Evolutionary conservation across 1,284 basidiomycete species (phyloP).

Genomic region (Tilletia walkeri): DNA sequence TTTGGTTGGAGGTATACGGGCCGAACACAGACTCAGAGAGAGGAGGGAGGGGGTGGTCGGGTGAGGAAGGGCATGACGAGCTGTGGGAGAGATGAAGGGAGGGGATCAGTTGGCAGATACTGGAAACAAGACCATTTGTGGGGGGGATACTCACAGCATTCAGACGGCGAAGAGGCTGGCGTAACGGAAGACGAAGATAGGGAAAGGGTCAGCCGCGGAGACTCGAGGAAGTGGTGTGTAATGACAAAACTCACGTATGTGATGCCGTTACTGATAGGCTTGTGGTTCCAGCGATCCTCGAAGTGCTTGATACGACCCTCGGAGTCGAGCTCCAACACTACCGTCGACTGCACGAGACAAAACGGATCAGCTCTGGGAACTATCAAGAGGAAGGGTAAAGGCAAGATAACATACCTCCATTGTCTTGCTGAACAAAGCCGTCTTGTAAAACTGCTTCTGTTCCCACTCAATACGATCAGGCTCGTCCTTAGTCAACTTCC

Average conservation of each 20-base stretch:
- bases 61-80: slow-evolving; percentile 21
- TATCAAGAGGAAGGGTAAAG: neutral
- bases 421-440: slow-evolving; percentile 60
- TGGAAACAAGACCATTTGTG: neutral
- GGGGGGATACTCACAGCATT: slow-evolving; percentile 17
- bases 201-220: neutral
- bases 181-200: too few species aligned
- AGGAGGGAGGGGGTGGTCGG: neutral
- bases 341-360: slow-evolving; percentile 58
- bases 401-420: slow-evolving; percentile 54
- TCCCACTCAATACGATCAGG: slow-evolving; percentile 66
- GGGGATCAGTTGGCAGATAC: neutral
- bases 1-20: too few species aligned
- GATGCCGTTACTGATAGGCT: slow-evolving; percentile 17
- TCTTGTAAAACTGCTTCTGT: slow-evolving; percentile 65
- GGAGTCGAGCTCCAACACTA: slow-evolving; percentile 67
- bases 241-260: slow-evolving; percentile 12
- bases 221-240: too few species aligned
- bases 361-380: neutral
- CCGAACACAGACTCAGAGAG: too few species aligned
- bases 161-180: slow-evolving; percentile 18
- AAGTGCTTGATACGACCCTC: slow-evolving; percentile 65
- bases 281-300: slow-evolving; percentile 64
- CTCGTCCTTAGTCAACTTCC: slow-evolving; percentile 60
- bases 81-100: neutral